Evolutionary conservation across 192 early-diverging fungal species (phyloP).

Genomic region (Haplosporangium gracile): DNA sequence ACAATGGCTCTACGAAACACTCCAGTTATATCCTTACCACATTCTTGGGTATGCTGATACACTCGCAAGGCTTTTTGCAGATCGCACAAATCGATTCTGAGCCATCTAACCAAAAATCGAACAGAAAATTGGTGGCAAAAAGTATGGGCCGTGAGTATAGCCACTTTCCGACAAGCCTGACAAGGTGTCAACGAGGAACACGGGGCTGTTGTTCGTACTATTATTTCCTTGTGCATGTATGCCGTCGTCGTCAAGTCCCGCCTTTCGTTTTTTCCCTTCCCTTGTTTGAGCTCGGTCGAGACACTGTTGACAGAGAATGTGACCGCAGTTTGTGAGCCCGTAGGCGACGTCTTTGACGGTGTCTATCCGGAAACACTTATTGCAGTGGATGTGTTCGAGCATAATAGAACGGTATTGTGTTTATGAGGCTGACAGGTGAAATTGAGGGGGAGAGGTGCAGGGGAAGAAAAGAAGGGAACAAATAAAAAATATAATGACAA

Average conservation of each 20-base stretch:
- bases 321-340: constrained; percentile 37
- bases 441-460: background rate
- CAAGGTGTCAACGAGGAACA: background rate
- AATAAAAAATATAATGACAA: background rate
- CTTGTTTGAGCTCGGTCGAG: constrained; percentile 8
- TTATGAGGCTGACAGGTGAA: background rate
- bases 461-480: background rate
- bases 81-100: constrained; percentile 16
- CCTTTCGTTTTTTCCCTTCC: background rate
- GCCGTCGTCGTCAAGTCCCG: background rate
- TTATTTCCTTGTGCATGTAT: background rate
- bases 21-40: background rate
- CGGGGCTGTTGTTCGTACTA: background rate
- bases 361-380: constrained; percentile 38
- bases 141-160: no score
- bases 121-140: constrained; percentile 20
- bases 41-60: constrained; percentile 6
- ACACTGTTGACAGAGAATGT: constrained; percentile 38
- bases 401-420: background rate
- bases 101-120: constrained; percentile 7
- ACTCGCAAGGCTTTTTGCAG: constrained; percentile 37
- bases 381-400: constrained; percentile 44
- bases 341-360: background rate
- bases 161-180: background rate
- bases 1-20: background rate